Evolutionary conservation across 495 filamentous ascomycete species (phyloP).

Genomic region (Penicillium antarcticum): DNA sequence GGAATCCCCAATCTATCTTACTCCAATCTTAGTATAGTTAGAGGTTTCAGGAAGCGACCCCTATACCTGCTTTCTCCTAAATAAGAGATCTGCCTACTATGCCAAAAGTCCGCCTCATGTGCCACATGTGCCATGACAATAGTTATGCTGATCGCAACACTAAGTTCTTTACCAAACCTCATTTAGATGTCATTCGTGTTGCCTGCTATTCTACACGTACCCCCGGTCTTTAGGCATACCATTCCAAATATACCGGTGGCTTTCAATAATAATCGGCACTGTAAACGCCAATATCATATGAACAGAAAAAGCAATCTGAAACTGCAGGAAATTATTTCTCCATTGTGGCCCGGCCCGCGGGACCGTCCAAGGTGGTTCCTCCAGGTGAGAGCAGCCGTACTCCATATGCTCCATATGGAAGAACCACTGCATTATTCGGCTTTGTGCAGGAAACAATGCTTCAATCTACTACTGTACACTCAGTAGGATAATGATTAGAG

Average conservation of each 20-base stretch:
- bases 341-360: constrained; percentile 21
- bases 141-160: constrained; percentile 4
- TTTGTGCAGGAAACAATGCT: neutral
- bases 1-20: neutral
- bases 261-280: constrained; percentile 4
- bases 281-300: neutral
- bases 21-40: neutral
- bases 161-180: neutral
- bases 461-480: too few species aligned
- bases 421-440: neutral
- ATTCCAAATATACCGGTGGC: constrained; percentile 4
- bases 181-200: neutral
- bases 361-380: constrained; percentile 8
- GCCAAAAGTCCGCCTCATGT: neutral
- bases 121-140: neutral
- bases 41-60: constrained; percentile 5
- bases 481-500: too few species aligned
- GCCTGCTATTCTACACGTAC: neutral
- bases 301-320: constrained; percentile 18
- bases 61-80: neutral
- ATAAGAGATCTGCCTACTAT: neutral
- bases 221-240: neutral
- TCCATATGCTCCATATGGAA: neutral
- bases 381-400: constrained; percentile 10
- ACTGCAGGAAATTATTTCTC: constrained; percentile 16